These are phyloP conservation scores for Cyberlindnera samutprakarnensis DNA, from an alignment of 805 yeast genomes.

Conservation along the genomic window DNA sequence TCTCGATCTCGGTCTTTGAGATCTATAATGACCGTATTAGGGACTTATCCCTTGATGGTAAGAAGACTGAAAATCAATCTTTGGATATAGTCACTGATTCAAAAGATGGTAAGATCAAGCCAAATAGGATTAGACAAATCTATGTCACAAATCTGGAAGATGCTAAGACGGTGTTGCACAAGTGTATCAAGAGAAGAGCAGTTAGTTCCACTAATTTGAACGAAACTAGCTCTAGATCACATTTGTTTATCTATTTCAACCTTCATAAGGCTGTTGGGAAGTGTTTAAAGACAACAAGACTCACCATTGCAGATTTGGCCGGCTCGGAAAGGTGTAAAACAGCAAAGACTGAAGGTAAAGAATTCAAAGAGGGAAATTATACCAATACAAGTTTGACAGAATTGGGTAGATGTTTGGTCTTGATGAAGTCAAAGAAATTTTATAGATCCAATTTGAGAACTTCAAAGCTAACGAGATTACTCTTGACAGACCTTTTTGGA, in stretches of 20 bases:
- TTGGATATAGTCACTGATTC: slow-evolving; percentile 37
- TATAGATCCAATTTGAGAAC: slow-evolving; percentile 38
- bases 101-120: slow-evolving; percentile 36
- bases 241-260: slow-evolving; percentile 41
- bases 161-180: slow-evolving; percentile 30
- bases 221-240: slow-evolving; percentile 40
- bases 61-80: slow-evolving; percentile 22
- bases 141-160: slow-evolving; percentile 29
- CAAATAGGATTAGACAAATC: slow-evolving; percentile 33
- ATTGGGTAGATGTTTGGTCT: slow-evolving; percentile 40
- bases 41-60: slow-evolving; percentile 28
- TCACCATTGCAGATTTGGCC: slow-evolving; percentile 45
- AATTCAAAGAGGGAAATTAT: slow-evolving; percentile 39
- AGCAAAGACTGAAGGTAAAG: slow-evolving; percentile 37
- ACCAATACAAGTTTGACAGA: slow-evolving; percentile 43
- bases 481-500: slow-evolving; percentile 34
- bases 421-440: slow-evolving; percentile 30
- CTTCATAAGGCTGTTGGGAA: slow-evolving; percentile 23
- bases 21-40: slow-evolving; percentile 39
- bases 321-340: slow-evolving; percentile 44
- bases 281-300: slow-evolving; percentile 26
- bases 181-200: slow-evolving; percentile 33
- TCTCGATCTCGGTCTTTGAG: slow-evolving; percentile 47
- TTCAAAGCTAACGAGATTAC: slow-evolving; percentile 40
- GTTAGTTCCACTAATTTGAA: slow-evolving; percentile 38